A percentile compares a stretch with the other conserved stretches of the same genome.
Evolutionary conservation across 306 rosid species (phyloP).

Genomic region (Delonix regia): DNA sequence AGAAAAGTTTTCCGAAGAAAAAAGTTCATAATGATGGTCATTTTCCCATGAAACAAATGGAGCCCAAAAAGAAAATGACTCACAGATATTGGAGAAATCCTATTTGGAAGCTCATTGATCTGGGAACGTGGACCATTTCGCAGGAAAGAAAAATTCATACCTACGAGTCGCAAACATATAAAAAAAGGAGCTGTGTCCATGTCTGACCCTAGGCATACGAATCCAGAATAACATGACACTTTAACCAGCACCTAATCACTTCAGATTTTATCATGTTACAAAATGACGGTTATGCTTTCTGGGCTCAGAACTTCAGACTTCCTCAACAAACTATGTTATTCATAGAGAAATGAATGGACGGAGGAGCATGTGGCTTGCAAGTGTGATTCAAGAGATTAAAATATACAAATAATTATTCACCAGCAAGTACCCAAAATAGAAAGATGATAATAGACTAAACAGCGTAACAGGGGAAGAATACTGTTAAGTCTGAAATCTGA

Average conservation of each 20-base stretch:
- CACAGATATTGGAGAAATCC: slow-evolving; percentile 5
- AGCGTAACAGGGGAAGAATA: not conserved
- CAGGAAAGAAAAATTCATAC: slow-evolving; percentile 9
- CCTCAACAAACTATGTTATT: slow-evolving; percentile 6
- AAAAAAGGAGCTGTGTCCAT: not conserved
- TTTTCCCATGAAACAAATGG: no score
- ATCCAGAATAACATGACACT: not conserved
- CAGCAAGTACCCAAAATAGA: not conserved
- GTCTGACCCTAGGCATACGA: not conserved
- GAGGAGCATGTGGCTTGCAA: not conserved
- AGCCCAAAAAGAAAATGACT: not conserved
- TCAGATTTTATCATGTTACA: not conserved
- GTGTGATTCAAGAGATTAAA: slow-evolving; percentile 5
- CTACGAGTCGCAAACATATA: not conserved
- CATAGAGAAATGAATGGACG: not conserved
- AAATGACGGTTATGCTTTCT: not conserved
- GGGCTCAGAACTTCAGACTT: slow-evolving; percentile 6
- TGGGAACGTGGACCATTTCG: slow-evolving; percentile 3
- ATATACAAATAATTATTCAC: not conserved
- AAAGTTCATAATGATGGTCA: no score
- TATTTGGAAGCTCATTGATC: not conserved
- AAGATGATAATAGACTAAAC: slow-evolving; percentile 2
- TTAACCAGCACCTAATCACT: not conserved
- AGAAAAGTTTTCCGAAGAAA: no score
- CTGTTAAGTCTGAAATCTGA: not conserved